phyloP scores from a whole-genome alignment of 768 basidiomycete genomes.

The Pulveroboletus frians region DNA sequence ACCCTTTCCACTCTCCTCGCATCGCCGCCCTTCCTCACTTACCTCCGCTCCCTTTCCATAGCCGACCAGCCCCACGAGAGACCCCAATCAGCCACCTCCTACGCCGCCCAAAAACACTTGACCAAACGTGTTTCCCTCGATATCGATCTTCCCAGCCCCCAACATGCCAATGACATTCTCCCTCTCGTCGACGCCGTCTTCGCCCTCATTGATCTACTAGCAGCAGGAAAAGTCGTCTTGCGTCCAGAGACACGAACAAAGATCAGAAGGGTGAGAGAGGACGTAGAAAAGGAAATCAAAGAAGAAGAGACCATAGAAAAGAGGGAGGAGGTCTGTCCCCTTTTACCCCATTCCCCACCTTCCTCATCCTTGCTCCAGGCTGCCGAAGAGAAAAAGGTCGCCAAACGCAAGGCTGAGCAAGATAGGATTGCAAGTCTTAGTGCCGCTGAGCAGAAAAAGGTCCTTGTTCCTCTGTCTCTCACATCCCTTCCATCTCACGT shows the following conservation, averaged over 20 bases:
- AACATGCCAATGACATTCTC: conserved; percentile 41
- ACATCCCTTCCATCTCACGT: neutral
- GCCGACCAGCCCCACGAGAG: conserved; percentile 82
- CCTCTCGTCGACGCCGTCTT: conserved; percentile 67
- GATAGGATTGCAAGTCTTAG: conserved; percentile 69
- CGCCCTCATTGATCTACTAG: conserved; percentile 66
- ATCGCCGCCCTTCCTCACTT: conserved; percentile 58
- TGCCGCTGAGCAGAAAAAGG: conserved; percentile 81
- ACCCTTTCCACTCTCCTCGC: conserved; percentile 55
- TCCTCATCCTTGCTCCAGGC: conserved; percentile 30
- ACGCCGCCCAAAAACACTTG: conserved; percentile 37
- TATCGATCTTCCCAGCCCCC: conserved; percentile 49
- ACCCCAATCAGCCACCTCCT: conserved; percentile 48
- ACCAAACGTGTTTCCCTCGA: conserved; percentile 75
- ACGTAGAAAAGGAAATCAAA: conserved; percentile 61
- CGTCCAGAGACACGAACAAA: conserved; percentile 82
- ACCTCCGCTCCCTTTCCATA: conserved; percentile 85
- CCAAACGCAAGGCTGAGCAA: conserved; percentile 69
- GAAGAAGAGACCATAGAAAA: conserved; percentile 63
- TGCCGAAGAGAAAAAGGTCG: conserved; percentile 64
- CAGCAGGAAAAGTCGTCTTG: conserved; percentile 43
- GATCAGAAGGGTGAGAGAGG: conserved; percentile 68
- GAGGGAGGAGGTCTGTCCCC: conserved; percentile 55
- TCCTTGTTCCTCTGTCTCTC: conserved; percentile 26
- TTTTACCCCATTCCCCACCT: neutral